Evolutionary conservation across 1,284 basidiomycete genomes (phyloP).

Genomic region (Gomphus bonarii): DNA sequence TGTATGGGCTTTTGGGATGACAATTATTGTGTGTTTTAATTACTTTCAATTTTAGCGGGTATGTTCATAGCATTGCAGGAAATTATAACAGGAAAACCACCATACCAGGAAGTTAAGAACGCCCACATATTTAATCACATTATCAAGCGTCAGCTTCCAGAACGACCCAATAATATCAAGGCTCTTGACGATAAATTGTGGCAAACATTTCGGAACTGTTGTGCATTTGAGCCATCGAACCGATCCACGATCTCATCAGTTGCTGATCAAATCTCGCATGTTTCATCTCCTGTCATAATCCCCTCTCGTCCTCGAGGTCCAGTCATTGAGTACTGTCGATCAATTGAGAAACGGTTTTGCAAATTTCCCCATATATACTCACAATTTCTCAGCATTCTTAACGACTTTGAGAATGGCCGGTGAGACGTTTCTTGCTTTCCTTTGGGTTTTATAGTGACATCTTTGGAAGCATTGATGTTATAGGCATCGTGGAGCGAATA

Average conservation of each 20-base stretch:
- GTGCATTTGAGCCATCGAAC: background rate
- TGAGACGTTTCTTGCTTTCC: too few relatives aligned
- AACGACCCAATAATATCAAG: background rate
- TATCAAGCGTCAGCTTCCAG: background rate
- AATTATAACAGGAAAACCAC: background rate
- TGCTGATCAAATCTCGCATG: background rate
- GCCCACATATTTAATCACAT: background rate
- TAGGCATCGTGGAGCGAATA: background rate
- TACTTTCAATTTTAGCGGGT: background rate
- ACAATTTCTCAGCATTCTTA: too few relatives aligned
- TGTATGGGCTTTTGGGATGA: slow-evolving; percentile 7
- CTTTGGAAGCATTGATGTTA: background rate
- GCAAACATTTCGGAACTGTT: background rate
- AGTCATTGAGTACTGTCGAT: too few relatives aligned
- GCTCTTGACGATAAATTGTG: background rate
- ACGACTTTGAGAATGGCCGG: too few relatives aligned
- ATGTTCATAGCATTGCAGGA: background rate
- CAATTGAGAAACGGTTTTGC: too few relatives aligned
- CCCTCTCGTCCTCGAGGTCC: too few relatives aligned
- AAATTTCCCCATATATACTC: too few relatives aligned
- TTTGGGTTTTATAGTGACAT: too few relatives aligned
- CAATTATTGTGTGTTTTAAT: background rate
- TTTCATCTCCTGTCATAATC: background rate
- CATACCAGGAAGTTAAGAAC: background rate
- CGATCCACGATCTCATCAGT: background rate